These are phyloP conservation scores for Suillus tomentosus DNA, from an alignment of 768 basidiomycete genomes.

Conservation along the genomic window DNA sequence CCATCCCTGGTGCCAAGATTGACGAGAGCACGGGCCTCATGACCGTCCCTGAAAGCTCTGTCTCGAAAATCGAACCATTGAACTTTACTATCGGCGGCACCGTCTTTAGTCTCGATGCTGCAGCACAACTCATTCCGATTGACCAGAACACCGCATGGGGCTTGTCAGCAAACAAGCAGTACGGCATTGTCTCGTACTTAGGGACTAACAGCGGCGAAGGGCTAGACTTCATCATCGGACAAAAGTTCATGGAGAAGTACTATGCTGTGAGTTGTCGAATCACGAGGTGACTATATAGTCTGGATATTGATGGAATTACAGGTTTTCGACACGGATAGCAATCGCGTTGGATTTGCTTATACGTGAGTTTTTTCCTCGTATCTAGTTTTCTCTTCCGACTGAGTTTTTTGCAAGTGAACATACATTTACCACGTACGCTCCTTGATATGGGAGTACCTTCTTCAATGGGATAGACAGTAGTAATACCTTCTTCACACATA, in stretches of 20 bases:
- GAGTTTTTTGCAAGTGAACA: constrained; percentile 20
- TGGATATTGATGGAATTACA: not conserved
- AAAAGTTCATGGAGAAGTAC: constrained; percentile 14
- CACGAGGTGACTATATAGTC: no score
- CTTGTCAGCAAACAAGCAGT: not conserved
- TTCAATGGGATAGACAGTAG: not conserved
- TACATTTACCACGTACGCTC: constrained; percentile 20
- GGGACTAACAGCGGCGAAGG: constrained; percentile 11
- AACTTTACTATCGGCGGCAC: constrained; percentile 12
- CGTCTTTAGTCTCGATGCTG: constrained; percentile 9
- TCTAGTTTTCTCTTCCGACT: not conserved
- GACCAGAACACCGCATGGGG: constrained; percentile 12
- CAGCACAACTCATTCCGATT: constrained; percentile 9
- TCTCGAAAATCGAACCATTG: constrained; percentile 8
- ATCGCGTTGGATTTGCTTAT: constrained; percentile 23
- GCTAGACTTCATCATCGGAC: constrained; percentile 8
- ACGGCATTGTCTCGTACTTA: constrained; percentile 9
- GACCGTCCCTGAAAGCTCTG: constrained; percentile 1
- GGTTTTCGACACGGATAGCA: constrained; percentile 25
- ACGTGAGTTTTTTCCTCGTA: constrained; percentile 22
- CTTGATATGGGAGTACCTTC: constrained; percentile 12
- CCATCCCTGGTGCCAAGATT: constrained; percentile 8
- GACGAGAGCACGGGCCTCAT: constrained; percentile 4
- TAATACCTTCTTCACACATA: not conserved
- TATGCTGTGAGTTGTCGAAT: constrained; percentile 8